Evolutionary conservation across 495 filamentous ascomycete genomes (phyloP).

Genomic region (Aspergillus olivimuriae): DNA sequence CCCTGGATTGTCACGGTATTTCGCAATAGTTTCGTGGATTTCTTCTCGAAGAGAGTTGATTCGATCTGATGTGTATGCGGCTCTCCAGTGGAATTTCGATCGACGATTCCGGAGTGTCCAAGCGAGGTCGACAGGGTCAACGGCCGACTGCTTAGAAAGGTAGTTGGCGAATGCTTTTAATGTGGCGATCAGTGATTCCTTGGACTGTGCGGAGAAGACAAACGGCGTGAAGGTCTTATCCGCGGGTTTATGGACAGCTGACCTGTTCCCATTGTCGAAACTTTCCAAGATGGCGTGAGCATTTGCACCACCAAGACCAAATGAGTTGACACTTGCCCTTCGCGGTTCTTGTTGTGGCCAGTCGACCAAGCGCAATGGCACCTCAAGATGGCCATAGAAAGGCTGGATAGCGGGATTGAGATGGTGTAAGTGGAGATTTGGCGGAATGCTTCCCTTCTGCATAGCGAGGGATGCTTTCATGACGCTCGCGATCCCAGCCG

Average conservation of each 20-base stretch:
- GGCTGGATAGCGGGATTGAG: constrained; percentile 41
- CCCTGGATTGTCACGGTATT: background rate
- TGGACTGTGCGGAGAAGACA: background rate
- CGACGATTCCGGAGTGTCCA: background rate
- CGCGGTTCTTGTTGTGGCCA: constrained; percentile 18
- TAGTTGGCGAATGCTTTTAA: background rate
- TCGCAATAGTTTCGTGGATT: background rate
- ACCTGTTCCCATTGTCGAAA: no score
- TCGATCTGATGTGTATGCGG: background rate
- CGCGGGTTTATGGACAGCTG: background rate
- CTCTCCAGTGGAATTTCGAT: background rate
- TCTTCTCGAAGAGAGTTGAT: background rate
- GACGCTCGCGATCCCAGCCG: constrained; percentile 52
- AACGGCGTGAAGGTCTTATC: background rate
- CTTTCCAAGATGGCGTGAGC: constrained; percentile 51
- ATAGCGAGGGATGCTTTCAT: constrained; percentile 47
- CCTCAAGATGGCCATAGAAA: constrained; percentile 30
- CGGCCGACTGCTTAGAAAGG: background rate
- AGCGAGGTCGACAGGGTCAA: background rate
- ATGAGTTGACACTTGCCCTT: constrained; percentile 31
- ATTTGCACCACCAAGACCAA: constrained; percentile 62
- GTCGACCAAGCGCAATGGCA: constrained; percentile 17
- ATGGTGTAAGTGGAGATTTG: constrained; percentile 45
- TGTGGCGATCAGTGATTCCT: background rate
- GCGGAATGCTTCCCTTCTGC: constrained; percentile 39